Evolutionary conservation across 2,329 filamentous ascomycete genomes (phyloP), one percentile per base, ranked within the genome.

Genomic region (Pseudocercospora macadamiae): DNA sequence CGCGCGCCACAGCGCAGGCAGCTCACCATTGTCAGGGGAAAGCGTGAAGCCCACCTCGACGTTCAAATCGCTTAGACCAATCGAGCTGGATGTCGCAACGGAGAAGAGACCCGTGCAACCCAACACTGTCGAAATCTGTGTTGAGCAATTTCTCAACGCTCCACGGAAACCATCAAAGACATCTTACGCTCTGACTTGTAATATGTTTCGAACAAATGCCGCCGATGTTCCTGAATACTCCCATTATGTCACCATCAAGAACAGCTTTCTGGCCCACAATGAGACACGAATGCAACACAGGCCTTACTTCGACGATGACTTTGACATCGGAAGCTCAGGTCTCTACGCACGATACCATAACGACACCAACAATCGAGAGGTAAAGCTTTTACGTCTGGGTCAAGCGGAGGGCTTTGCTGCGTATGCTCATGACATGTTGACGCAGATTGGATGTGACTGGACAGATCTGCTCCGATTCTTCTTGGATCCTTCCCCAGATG

Each of bases 201-300:
- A 47, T 19, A 14, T 44, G 34, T 56, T 52, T 23, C 18, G 42
- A 14, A 42, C 44, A 9, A 23, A 51, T 3, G 53, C 57, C 2
- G 23, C 52, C 4, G 60, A 63, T 10, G 73, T 78, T 19, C 77
- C 77, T 2, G 59, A 58, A 8, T 79, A 77, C 63, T 73, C 70
- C 2, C 75, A 78, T 57, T 79, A 76, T 59, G 73, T 77, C n/a
- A 73, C 68, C 36, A 66, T 80, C 42, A 73, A 71, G 49, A 64
- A 73, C 36, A 80, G 76, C 55, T 66, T 80, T 3, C 72, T 80
- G 0, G 71, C 74, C 3, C 70, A 73, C 12, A 80, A 80, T 51
- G 70, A 74, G 28, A 73, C 66, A 1, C 75, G 70, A 21, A 55
- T 80, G n/a, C 70, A 76, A n/a, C 71, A 72, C 19, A 75, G 72